Conservation (phyloP, 139 green algal species). For the Chlorella sp. region DNA sequence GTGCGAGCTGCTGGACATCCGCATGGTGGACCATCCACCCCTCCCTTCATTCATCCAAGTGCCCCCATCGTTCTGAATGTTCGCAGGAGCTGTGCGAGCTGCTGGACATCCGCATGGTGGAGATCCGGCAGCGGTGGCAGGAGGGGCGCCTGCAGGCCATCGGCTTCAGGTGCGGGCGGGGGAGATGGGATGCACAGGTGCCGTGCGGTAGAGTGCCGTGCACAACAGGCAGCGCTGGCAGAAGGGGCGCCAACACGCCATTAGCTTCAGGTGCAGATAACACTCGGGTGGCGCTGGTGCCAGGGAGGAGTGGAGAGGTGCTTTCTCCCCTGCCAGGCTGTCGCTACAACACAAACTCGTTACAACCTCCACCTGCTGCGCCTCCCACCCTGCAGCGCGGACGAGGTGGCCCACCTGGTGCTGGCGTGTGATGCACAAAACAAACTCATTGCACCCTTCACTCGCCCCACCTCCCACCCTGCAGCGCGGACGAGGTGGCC, state of each 20-base stretch:
- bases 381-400: constrained; percentile 5
- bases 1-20: not conserved
- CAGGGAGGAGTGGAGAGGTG: too few species aligned
- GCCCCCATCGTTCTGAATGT: not conserved
- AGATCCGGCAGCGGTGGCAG: constrained; percentile 41
- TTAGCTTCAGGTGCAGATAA: too few species aligned
- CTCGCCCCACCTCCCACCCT: not conserved
- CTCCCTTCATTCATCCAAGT: not conserved
- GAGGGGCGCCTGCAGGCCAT: constrained; percentile 27
- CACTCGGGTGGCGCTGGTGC: too few species aligned
- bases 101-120: constrained; percentile 42
- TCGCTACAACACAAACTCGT: not conserved
- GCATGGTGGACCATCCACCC: not conserved
- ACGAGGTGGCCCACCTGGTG: constrained; percentile 45
- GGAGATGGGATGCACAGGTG: too few species aligned
- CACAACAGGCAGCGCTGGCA: too few species aligned
- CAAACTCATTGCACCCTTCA: not conserved
- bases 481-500: constrained; percentile 33
- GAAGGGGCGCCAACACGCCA: too few species aligned
- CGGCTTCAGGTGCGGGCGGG: constrained; percentile 7
- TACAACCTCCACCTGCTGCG: not conserved
- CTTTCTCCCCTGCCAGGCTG: not conserved
- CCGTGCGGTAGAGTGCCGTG: not conserved
- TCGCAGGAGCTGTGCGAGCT: constrained; percentile 42
- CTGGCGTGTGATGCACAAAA: constrained; percentile 20